Evolutionary conservation across 2,329 filamentous ascomycete genomes (phyloP).

Genomic region (Arthrobotrys sphaeroides): DNA sequence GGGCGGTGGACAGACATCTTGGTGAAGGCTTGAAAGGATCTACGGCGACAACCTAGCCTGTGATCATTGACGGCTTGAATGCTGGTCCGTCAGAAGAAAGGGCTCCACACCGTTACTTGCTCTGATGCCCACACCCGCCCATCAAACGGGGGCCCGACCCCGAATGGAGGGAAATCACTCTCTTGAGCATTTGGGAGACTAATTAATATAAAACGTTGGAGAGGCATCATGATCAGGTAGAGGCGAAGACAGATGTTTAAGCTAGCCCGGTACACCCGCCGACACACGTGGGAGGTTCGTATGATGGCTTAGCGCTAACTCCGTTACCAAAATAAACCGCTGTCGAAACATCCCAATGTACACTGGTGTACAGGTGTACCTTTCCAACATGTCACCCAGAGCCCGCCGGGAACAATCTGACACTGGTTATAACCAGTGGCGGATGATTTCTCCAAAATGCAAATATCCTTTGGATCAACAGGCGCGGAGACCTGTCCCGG

Average conservation of each 20-base stretch:
- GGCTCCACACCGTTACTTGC: slow-evolving; percentile 4
- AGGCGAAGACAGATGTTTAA: not conserved
- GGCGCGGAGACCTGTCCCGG: not conserved
- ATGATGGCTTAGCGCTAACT: not conserved
- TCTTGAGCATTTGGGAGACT: too few species aligned
- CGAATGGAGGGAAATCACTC: too few species aligned
- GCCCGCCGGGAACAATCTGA: not conserved
- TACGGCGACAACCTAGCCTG: slow-evolving; percentile 32
- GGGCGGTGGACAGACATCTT: not conserved
- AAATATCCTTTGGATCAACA: slow-evolving; percentile 23
- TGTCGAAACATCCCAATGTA: not conserved
- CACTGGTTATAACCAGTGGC: not conserved
- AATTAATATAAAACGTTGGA: too few species aligned
- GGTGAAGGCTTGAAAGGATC: slow-evolving; percentile 30
- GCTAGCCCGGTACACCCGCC: not conserved
- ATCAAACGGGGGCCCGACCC: slow-evolving; percentile 14
- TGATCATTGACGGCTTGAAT: slow-evolving; percentile 24
- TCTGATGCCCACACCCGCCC: not conserved
- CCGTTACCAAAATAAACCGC: not conserved
- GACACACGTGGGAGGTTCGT: not conserved
- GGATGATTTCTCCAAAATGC: not conserved
- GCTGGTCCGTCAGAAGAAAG: not conserved
- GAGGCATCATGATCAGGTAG: too few species aligned
- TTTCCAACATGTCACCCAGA: not conserved
- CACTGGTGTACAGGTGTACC: too few species aligned